Evolutionary conservation across 2,329 filamentous ascomycete genomes (phyloP).

Genomic region (Geosmithia flava): DNA sequence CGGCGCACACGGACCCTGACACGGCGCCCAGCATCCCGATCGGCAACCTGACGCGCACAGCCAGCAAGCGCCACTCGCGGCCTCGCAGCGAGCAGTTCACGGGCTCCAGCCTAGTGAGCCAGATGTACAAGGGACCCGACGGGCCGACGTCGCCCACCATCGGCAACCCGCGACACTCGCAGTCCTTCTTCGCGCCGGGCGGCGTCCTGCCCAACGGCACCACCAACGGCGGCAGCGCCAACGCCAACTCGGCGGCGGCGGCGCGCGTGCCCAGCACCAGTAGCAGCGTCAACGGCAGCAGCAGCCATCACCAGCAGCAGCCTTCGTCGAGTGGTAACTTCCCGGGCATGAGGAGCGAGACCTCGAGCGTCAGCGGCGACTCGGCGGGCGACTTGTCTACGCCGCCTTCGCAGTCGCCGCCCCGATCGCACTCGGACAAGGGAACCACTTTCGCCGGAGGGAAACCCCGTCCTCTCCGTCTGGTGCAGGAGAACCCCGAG

Average conservation of each 20-base stretch:
- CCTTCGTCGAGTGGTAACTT: slow-evolving; percentile 46
- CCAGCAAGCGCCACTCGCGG: slow-evolving; percentile 39
- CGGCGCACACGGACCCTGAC: slow-evolving; percentile 50
- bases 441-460: slow-evolving; percentile 47
- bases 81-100: slow-evolving; percentile 54
- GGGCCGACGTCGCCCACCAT: slow-evolving; percentile 48
- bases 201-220: slow-evolving; percentile 21
- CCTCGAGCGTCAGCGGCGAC: slow-evolving; percentile 55
- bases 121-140: slow-evolving; percentile 74
- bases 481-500: slow-evolving; percentile 67
- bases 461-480: slow-evolving; percentile 71
- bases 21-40: slow-evolving; percentile 70
- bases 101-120: slow-evolving; percentile 57
- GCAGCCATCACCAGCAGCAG: slow-evolving; percentile 32
- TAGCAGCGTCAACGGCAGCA: slow-evolving; percentile 34
- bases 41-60: slow-evolving; percentile 37
- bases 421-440: slow-evolving; percentile 37
- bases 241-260: slow-evolving; percentile 27
- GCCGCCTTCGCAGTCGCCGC: slow-evolving; percentile 39
- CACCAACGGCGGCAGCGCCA: slow-evolving; percentile 28
- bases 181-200: slow-evolving; percentile 49
- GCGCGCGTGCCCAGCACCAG: slow-evolving; percentile 35
- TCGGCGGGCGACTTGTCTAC: slow-evolving; percentile 38
- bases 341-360: slow-evolving; percentile 57
- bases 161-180: slow-evolving; percentile 44